Conservation (phyloP, 2,329 filamentous ascomycete genomes). For the Stemphylium beticola region DNA sequence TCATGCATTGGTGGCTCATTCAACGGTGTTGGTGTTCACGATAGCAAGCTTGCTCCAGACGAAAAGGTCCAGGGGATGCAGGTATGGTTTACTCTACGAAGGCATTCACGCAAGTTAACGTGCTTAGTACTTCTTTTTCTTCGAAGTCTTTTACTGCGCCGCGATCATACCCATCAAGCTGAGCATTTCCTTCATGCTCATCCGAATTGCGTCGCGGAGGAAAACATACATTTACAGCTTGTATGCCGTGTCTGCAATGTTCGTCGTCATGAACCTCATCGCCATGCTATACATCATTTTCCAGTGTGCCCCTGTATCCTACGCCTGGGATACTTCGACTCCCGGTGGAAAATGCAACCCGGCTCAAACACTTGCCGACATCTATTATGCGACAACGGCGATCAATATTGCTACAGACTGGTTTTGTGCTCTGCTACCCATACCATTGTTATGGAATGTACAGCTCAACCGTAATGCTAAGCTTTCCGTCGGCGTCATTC, state of each 20-base stretch:
- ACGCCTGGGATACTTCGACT: constrained; percentile 14
- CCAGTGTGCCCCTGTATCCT: constrained; percentile 11
- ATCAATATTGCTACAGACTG: constrained; percentile 15
- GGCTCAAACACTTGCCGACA: constrained; percentile 8
- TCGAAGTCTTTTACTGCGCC: constrained; percentile 11
- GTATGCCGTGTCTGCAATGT: constrained; percentile 10
- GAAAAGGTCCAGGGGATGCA: constrained; percentile 10
- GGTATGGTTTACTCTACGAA: background rate
- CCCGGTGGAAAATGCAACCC: constrained; percentile 12
- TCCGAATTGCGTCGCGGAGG: constrained; percentile 10
- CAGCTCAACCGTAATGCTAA: constrained; percentile 14
- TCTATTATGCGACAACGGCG: constrained; percentile 14
- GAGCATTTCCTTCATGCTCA: constrained; percentile 16
- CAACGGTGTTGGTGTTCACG: constrained; percentile 9
- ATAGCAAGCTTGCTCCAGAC: background rate
- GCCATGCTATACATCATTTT: constrained; percentile 14
- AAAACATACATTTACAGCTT: constrained; percentile 7
- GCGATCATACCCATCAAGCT: constrained; percentile 15
- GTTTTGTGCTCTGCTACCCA: constrained; percentile 13
- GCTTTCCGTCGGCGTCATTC: constrained; percentile 16
- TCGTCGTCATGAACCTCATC: constrained; percentile 13
- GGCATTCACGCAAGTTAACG: background rate
- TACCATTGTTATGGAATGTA: constrained; percentile 14
- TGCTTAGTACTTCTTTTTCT: constrained; percentile 11
- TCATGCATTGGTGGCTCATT: constrained; percentile 13